These are phyloP conservation scores for Drechslera avenae DNA, from an alignment of 2,329 filamentous ascomycete genomes.

Conservation along the genomic window DNA sequence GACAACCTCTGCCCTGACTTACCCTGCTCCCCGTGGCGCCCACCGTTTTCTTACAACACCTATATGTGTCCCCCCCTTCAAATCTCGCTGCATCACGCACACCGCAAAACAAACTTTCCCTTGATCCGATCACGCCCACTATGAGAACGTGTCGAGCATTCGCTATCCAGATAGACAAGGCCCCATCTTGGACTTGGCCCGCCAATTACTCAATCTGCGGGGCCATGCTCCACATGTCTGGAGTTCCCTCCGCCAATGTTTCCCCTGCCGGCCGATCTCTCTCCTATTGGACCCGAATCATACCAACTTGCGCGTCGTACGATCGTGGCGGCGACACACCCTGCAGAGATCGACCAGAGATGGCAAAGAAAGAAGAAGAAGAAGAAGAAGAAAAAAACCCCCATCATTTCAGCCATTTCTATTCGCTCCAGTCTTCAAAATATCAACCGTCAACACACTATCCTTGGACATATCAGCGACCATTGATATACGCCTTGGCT, in stretches of 20 bases:
- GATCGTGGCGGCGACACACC: conserved; percentile 7
- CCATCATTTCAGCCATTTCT: not conserved
- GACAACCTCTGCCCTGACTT: conserved; percentile 4
- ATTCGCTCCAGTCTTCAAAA: not conserved
- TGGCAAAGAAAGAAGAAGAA: conserved; percentile 7
- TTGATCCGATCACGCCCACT: not conserved
- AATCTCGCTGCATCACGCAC: not conserved
- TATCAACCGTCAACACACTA: conserved; percentile 2
- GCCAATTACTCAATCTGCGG: conserved; percentile 4
- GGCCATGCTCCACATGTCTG: conserved; percentile 5
- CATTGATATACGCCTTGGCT: not conserved
- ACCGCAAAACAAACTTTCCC: not conserved
- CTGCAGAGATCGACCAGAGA: conserved; percentile 10
- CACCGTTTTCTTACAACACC: conserved; percentile 1
- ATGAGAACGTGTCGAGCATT: not conserved
- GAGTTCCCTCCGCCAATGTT: conserved; percentile 6
- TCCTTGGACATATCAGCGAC: conserved; percentile 6
- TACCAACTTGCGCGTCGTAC: conserved; percentile 12
- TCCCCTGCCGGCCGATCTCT: conserved; percentile 15
- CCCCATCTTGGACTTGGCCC: not conserved
- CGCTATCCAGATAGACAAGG: conserved; percentile 1
- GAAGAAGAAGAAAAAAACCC: too few species aligned
- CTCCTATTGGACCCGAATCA: conserved; percentile 18
- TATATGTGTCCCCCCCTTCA: not conserved
- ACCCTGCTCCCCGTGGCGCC: not conserved